Percentiles rank a stretch among this genome's conserved stretches.
These are phyloP conservation scores for Arthrobotrys sphaeroides DNA, from an alignment of 2,329 filamentous ascomycete species.

Conservation along the genomic window DNA sequence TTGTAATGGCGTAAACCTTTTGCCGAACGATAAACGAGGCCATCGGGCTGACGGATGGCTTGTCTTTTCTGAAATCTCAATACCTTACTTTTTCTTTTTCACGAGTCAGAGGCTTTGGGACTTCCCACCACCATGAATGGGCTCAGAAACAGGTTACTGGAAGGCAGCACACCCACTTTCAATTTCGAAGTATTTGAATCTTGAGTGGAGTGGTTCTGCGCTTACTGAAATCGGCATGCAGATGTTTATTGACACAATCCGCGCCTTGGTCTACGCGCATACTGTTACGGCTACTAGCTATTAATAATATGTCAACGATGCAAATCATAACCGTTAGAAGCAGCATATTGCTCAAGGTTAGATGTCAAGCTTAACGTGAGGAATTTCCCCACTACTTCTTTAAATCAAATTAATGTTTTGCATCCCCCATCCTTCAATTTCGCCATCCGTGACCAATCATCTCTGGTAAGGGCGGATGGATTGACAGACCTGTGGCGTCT, in stretches of 20 bases:
- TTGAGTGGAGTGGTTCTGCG: not conserved
- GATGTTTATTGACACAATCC: constrained; percentile 3
- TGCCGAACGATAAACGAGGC: constrained; percentile 36
- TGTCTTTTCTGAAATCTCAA: constrained; percentile 8
- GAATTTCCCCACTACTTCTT: constrained; percentile 26
- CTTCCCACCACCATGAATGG: not conserved
- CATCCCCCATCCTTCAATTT: not conserved
- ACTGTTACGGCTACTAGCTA: not conserved
- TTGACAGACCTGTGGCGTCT: constrained; percentile 24
- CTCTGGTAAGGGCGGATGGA: not conserved
- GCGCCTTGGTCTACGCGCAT: not conserved
- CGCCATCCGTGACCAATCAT: not conserved
- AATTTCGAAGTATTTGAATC: not conserved
- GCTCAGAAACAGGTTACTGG: constrained; percentile 18
- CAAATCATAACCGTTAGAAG: constrained; percentile 30
- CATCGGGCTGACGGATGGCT: constrained; percentile 46
- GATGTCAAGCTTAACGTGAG: not conserved
- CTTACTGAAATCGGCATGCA: constrained; percentile 5
- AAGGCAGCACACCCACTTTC: constrained; percentile 33
- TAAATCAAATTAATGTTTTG: not conserved
- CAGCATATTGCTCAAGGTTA: not conserved
- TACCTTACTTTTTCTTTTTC: constrained; percentile 10
- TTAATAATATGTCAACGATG: constrained; percentile 16
- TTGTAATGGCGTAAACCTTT: constrained; percentile 23
- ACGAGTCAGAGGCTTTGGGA: constrained; percentile 16